Evolutionary conservation across 306 rosid species (phyloP).

Genomic region (Quillaja saponaria): DNA sequence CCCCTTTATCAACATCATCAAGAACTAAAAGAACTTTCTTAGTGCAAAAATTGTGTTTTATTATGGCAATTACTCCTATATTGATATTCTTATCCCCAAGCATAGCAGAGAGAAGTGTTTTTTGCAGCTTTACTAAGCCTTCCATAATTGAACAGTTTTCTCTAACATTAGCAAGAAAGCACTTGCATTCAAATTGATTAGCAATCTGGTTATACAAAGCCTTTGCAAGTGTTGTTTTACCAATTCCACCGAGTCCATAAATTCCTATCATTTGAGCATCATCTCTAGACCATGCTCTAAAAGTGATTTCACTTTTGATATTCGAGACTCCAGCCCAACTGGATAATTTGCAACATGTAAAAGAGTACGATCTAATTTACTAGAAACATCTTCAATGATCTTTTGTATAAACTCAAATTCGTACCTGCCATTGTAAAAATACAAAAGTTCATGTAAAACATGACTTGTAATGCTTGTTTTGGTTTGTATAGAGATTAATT

Average conservation of each 20-base stretch:
- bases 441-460: not conserved
- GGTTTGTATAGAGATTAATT: too few relatives aligned
- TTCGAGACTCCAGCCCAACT: slow-evolving; percentile 16
- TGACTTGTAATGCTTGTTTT: too few relatives aligned
- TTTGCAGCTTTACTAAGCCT: slow-evolving; percentile 25
- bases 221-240: slow-evolving; percentile 29
- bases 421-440: not conserved
- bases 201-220: slow-evolving; percentile 24
- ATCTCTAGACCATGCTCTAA: slow-evolving; percentile 1
- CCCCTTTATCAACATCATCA: slow-evolving; percentile 36
- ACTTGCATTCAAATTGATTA: slow-evolving; percentile 20
- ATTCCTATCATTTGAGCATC: slow-evolving; percentile 13
- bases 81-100: slow-evolving; percentile 37
- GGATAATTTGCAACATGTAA: slow-evolving; percentile 20
- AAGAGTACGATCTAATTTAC: not conserved
- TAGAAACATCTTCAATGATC: not conserved
- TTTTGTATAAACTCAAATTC: not conserved
- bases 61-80: too few relatives aligned
- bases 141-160: not conserved
- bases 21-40: slow-evolving; percentile 28
- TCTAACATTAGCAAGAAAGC: slow-evolving; percentile 29
- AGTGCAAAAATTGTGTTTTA: slow-evolving; percentile 27
- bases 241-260: slow-evolving; percentile 27
- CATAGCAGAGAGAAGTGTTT: slow-evolving; percentile 2
- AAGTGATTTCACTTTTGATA: slow-evolving; percentile 1